Conservation (phyloP, 352 stramenopile genomes). For the Ochromonadaceae sp. region DNA sequence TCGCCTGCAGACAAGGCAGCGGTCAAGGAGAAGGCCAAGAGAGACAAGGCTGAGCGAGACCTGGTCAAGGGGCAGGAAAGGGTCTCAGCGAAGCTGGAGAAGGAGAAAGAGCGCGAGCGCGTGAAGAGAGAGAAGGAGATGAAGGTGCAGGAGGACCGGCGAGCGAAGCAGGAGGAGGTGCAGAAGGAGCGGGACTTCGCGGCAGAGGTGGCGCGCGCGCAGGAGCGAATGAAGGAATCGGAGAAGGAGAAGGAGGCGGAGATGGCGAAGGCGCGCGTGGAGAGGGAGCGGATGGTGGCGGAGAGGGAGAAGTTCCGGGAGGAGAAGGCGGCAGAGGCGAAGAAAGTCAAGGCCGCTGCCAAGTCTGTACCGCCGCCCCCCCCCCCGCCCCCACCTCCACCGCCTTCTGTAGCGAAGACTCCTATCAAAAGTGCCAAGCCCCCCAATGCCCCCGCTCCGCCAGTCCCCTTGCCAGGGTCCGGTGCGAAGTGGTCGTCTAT, state of each 20-base stretch:
- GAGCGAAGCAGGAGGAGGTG: not conserved
- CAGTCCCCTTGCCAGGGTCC: too few species aligned
- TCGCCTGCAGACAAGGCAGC: not conserved
- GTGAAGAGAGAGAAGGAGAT: constrained; percentile 4
- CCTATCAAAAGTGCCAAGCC: too few species aligned
- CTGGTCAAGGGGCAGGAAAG: not conserved
- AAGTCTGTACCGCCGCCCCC: too few species aligned
- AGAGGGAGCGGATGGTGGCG: not conserved
- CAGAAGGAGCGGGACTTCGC: constrained; percentile 1
- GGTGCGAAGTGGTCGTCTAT: too few species aligned
- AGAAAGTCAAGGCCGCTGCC: too few species aligned
- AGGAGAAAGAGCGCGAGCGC: constrained; percentile 4
- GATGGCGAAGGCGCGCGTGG: not conserved
- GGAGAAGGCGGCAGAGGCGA: not conserved
- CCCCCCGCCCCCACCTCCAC: too few species aligned
- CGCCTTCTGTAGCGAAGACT: too few species aligned
- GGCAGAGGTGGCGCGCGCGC: not conserved
- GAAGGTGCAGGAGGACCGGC: not conserved
- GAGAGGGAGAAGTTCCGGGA: not conserved
- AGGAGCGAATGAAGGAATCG: not conserved
- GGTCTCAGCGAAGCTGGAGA: not conserved
- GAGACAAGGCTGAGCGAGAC: constrained; percentile 6
- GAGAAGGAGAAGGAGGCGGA: constrained; percentile 11
- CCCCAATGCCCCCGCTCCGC: too few species aligned
- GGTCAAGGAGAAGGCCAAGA: not conserved